Percentiles rank a stretch among this genome's conserved stretches.
Conservation (phyloP, 495 filamentous ascomycete genomes). For the Cetradonia linearis region DNA sequence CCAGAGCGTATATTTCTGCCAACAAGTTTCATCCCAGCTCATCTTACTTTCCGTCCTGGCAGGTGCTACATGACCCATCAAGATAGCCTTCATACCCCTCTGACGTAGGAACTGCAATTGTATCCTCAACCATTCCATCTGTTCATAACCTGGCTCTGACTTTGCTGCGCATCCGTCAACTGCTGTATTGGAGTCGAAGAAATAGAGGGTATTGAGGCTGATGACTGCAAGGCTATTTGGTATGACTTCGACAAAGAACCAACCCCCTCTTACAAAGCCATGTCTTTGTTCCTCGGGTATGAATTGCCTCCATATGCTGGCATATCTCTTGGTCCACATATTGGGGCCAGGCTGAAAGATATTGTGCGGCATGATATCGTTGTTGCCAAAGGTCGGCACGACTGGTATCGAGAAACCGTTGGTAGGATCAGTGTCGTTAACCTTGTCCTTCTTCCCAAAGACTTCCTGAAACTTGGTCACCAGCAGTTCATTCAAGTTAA, state of each 20-base stretch:
- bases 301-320: slow-evolving; percentile 67
- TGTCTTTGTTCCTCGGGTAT: slow-evolving; percentile 92
- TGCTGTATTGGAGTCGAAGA: slow-evolving; percentile 82
- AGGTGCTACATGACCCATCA: slow-evolving; percentile 90
- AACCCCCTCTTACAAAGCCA: slow-evolving; percentile 82
- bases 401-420: slow-evolving; percentile 64
- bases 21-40: slow-evolving; percentile 89
- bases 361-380: slow-evolving; percentile 95
- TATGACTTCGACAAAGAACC: slow-evolving; percentile 89
- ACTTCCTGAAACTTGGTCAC: slow-evolving; percentile 65
- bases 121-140: slow-evolving; percentile 93
- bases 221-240: slow-evolving; percentile 79
- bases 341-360: slow-evolving; percentile 82
- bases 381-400: slow-evolving; percentile 88
- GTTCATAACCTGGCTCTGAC: slow-evolving; percentile 78
- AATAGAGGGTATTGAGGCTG: slow-evolving; percentile 94
- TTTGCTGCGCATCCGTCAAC: slow-evolving; percentile 76
- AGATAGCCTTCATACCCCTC: slow-evolving; percentile 85
- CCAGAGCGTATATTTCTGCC: slow-evolving; percentile 96
- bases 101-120: slow-evolving; percentile 75
- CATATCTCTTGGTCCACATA: slow-evolving; percentile 62
- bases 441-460: slow-evolving; percentile 47
- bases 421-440: slow-evolving; percentile 38
- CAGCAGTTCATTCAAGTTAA: slow-evolving; percentile 62
- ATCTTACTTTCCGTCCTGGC: slow-evolving; percentile 72